Base-by-base conservation (phyloP, 192 early-diverging fungal genomes). In the Backusella westeae region DNA sequence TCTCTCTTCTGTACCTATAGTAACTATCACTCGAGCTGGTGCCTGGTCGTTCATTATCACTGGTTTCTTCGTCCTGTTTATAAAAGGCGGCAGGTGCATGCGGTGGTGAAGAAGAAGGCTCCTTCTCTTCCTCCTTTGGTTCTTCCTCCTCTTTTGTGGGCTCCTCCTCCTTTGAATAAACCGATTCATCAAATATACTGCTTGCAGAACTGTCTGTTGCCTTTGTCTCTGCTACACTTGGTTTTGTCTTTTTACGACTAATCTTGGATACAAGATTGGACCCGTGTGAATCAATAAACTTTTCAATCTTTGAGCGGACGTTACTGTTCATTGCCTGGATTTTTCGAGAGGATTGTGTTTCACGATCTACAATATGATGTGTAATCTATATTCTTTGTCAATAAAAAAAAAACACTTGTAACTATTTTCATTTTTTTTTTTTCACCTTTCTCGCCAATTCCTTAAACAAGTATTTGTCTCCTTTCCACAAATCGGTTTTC, bases 331-430 rank as follows among this genome's bases (percentile, higher is more conserved):
- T 75, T 36, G 81, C 73, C 1, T 82, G 78, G 4, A 84, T 34
- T 65, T 85, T 85, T 66, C 83, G 76, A 32, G 79, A 79, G 6
- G 84, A 82, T 17, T 78, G 74, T 71, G 81, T 78, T 59, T 88
- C 86, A 38, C 82, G 81, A 46, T 88, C 86, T 4, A 83, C 82
- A 71, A 88, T 84, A 79, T 86, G 85, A 49, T 88, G 86, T 32
- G 86, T 88, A 36, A 88, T 84, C 85, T 86, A 78, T 15, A 71
- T 29, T n/a, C 3, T 32, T 35, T 15, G 65, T 32, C 4, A 72
- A 12, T 9, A 72, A 26, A 19, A 39, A 44, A 74, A 6, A 35
- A 67, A 17, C 17, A 65, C 0, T n/a, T 29, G 29, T 1, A 29
- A 29, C 29, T 29, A 29, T 29, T 29, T 29, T 32, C 32, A 32